Evolutionary conservation across 2,329 filamentous ascomycete genomes (phyloP).

Genomic region (Esteya vermicola): DNA sequence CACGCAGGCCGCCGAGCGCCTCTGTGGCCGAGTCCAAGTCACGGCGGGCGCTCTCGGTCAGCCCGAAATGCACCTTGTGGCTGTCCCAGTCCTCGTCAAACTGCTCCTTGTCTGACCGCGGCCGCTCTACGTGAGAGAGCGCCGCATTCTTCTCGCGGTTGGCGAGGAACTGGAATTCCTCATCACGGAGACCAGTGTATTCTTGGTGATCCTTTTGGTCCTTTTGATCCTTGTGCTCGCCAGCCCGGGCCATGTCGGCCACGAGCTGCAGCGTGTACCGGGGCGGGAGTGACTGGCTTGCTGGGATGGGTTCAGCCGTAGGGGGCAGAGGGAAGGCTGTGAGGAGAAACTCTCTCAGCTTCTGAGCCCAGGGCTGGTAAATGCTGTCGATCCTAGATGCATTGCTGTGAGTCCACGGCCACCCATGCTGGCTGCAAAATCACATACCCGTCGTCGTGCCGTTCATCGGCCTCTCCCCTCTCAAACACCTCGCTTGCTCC

Average conservation of each 20-base stretch:
- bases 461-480: constrained; percentile 80
- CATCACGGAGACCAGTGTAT: constrained; percentile 3
- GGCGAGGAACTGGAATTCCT: constrained; percentile 3
- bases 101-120: constrained; percentile 7
- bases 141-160: constrained; percentile 12
- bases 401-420: neutral
- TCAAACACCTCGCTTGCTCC: constrained; percentile 66
- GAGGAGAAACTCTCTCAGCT: constrained; percentile 52
- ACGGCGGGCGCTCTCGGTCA: neutral
- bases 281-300: constrained; percentile 59
- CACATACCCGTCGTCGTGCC: constrained; percentile 79
- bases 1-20: constrained; percentile 6
- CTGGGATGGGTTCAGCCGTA: constrained; percentile 55
- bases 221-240: neutral
- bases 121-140: constrained; percentile 11
- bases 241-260: constrained; percentile 2
- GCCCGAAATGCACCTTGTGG: constrained; percentile 10
- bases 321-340: constrained; percentile 53
- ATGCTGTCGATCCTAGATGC: constrained; percentile 59
- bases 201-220: neutral
- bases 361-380: constrained; percentile 63
- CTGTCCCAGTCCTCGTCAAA: constrained; percentile 12
- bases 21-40: constrained; percentile 9
- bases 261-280: constrained; percentile 38
- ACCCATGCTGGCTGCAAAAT: no score